Base-by-base conservation (phyloP, 176 grass and related monocot species). In the Zizania latifolia region DNA sequence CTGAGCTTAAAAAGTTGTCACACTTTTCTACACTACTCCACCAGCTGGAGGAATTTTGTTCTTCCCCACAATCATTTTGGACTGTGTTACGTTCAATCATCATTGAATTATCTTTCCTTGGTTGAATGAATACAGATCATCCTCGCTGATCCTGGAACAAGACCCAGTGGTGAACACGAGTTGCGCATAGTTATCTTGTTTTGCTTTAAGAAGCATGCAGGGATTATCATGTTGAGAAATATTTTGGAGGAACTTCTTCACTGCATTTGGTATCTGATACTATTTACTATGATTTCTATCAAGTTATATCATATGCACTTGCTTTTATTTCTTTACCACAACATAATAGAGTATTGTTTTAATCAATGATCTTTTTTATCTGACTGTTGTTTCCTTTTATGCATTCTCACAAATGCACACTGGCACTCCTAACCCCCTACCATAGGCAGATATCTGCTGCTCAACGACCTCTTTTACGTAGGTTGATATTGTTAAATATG, bases 101-200 rank as follows among this genome's bases (percentile, higher is more conserved):
- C 48, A 53, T n/a, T 6, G 17, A 51, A 6, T 30, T 22, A 40
- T 35, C 4, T 81, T 48, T 68, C 27, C 11, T 23, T 73, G 39
- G n/a, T 29, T 69, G 44, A 13, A n/a, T n/a, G n/a, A n/a, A 54
- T 22, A 38, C 88, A 90, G 88, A 87, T 87, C 32, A 76, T 77
- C 14, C 88, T 90, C 68, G 59, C 71, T 36, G 88, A 84, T 8
- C 84, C 88, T 15, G 80, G 80, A 80, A 87, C 50, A 79, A 58
- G 70, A 61, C 71, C 27, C 41, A 65, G 0, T 54, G 62, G 45
- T 21, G 48, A 53, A 22, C 7, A 53, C 19, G 48, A 17, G 7
- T 1, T 3, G 35, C 1, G n/a, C n/a, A n/a, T 65, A 1, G 13
- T 34, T 73, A 55, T 0, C 3, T 59, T 66, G 27, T 71, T 11